Base-by-base conservation (phyloP, 345 rosid genomes). In the Eucalyptus guilfoylei region DNA sequence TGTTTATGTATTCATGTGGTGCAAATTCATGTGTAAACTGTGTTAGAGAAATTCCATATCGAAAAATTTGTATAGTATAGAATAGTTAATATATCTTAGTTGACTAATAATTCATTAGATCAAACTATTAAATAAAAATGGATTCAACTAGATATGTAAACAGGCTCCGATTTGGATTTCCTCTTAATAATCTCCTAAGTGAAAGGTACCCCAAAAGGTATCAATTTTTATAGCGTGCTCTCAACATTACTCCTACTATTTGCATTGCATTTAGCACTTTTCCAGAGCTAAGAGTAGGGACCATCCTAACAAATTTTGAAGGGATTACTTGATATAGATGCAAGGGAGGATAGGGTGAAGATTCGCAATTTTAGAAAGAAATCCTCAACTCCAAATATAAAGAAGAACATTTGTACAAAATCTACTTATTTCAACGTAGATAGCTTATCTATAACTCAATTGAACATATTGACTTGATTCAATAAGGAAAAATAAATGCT, bases 91-190 rank as follows among this genome's bases (percentile, higher is more conserved):
- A 50, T 50, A 7, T 50, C 4, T 7, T 50, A 50, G 9, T 50
- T 50, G 55, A 4, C 23, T 50, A 50, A 50, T 50, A 50, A 50
- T 50, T 50, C 23, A 7, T 50, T 50, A 50, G 4, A 50, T 50
- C 17, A 50, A 17, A 50, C 23, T 50, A 50, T 50, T 50, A 50
- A 50, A 50, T 50, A 50, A 50, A 50, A 50, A 6, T 3, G 2
- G 9, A 23, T 50, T 50, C 55, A 50, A 50, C 55, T 50, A 50
- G 23, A 50, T 50, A 17, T 50, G 23, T 50, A 50, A 50, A 50
- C 0, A 17, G 2, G 1, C 2, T 50, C 1, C 4, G 9, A 50
- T 17, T 50, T 50, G 9, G 55, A 17, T 17, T 17, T 50, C 23
- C 23, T 50, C 9, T 17, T 50, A 50, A 50, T 50, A 50, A 50